Evolutionary conservation across 345 rosid genomes (phyloP).

Genomic region (Aquilaria malaccensis): DNA sequence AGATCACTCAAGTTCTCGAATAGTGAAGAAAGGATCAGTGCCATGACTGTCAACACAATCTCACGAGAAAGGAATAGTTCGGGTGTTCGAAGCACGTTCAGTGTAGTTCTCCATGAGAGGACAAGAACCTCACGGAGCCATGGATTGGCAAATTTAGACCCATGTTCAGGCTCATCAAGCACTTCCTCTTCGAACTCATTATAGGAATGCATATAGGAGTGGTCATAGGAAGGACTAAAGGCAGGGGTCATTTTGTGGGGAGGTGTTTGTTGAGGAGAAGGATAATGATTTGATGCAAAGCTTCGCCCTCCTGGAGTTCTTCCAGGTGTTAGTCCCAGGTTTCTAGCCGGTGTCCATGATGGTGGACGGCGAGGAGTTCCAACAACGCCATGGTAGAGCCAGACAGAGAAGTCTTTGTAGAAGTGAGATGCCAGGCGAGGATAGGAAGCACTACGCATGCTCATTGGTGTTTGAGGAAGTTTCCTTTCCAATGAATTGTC

Average conservation of each 20-base stretch:
- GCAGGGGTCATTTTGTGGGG: constrained; percentile 24
- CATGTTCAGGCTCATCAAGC: constrained; percentile 36
- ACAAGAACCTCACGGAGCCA: constrained; percentile 55
- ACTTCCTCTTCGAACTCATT: constrained; percentile 34
- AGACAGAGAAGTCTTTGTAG: constrained; percentile 55
- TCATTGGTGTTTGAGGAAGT: constrained; percentile 29
- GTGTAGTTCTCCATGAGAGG: constrained; percentile 40
- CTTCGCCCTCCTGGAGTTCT: constrained; percentile 27
- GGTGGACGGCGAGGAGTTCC: constrained; percentile 48
- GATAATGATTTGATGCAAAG: constrained; percentile 20
- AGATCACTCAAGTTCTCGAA: constrained; percentile 26
- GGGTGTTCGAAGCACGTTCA: constrained; percentile 52
- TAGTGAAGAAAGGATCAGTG: constrained; percentile 53
- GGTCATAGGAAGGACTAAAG: constrained; percentile 15
- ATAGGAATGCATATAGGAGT: constrained; percentile 12
- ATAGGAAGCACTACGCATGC: constrained; percentile 26
- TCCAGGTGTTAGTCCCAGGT: constrained; percentile 37
- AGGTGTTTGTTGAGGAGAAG: constrained; percentile 24
- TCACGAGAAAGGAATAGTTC: constrained; percentile 53
- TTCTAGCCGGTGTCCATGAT: constrained; percentile 57
- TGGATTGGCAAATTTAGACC: constrained; percentile 58
- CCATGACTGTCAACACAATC: constrained; percentile 55
- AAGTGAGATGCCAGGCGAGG: constrained; percentile 57
- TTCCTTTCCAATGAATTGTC: constrained; percentile 51
- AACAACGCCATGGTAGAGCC: constrained; percentile 51